Conservation (phyloP, 225 moss, liverwort and hornwort species). For the Sphagnum contortum region DNA sequence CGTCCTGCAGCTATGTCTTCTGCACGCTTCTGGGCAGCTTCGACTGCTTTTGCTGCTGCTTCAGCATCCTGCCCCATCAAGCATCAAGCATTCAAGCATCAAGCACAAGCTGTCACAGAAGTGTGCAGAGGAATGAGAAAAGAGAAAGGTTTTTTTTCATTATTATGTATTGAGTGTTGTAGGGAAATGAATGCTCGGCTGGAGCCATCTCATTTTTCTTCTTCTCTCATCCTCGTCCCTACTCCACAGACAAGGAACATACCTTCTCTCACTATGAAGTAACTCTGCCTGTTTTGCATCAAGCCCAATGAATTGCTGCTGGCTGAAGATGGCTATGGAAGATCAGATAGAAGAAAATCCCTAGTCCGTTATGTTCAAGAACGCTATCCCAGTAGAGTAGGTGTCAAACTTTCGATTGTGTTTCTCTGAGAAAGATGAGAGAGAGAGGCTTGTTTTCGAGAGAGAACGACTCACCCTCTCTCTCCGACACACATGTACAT, state of each 20-base stretch:
- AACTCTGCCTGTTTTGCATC: too few relatives aligned
- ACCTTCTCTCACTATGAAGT: too few relatives aligned
- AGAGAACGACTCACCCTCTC: background rate
- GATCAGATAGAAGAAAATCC: background rate
- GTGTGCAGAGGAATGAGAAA: background rate
- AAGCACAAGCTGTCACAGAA: background rate
- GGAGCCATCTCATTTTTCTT: background rate
- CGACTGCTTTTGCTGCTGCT: conserved; percentile 57
- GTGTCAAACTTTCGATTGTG: too few relatives aligned
- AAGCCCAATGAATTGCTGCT: background rate
- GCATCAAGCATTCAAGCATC: background rate
- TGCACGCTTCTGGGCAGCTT: conserved; percentile 58
- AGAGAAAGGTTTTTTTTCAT: too few relatives aligned
- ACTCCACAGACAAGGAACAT: too few relatives aligned
- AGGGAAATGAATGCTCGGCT: background rate
- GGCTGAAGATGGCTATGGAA: background rate
- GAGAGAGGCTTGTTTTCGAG: background rate
- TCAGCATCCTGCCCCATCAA: conserved; percentile 43
- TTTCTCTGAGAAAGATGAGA: background rate
- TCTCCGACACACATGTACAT: too few relatives aligned
- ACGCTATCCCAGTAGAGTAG: background rate
- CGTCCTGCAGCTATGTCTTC: conserved; percentile 69
- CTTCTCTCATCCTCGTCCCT: background rate
- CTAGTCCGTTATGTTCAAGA: background rate
- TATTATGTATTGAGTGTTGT: background rate